Percentiles rank a stretch among this genome's conserved stretches.
Conservation (phyloP, 2,329 filamentous ascomycete species). For the Cercospora sesami region DNA sequence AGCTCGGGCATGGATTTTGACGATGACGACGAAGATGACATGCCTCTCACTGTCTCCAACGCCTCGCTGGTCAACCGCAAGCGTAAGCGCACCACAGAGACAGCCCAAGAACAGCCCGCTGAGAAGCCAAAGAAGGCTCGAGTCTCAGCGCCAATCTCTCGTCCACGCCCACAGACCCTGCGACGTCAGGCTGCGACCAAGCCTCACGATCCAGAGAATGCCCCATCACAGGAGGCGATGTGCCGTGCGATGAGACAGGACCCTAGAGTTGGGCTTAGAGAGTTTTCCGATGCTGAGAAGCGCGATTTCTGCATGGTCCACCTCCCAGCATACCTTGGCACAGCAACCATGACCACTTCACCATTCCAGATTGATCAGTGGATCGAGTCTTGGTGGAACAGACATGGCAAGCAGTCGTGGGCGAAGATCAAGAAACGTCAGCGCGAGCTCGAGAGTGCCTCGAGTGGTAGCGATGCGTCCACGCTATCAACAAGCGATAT, state of each 20-base stretch:
- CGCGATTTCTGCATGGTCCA: background rate
- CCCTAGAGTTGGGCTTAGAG: background rate
- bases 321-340: background rate
- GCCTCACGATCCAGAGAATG: background rate
- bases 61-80: background rate
- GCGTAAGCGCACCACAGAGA: background rate
- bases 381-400: conserved; percentile 3
- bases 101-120: background rate
- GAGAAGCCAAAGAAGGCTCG: background rate
- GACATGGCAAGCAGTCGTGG: background rate
- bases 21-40: background rate
- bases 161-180: background rate
- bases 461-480: background rate
- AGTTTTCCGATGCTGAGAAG: background rate
- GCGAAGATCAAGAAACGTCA: background rate
- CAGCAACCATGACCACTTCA: background rate
- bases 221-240: background rate
- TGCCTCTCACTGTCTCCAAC: background rate
- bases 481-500: background rate
- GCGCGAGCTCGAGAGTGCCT: background rate
- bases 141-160: background rate
- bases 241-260: background rate
- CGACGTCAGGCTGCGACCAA: background rate
- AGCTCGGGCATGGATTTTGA: background rate
- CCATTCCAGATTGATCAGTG: background rate